These are phyloP conservation scores for Tanozyma kutaoensis DNA, from an alignment of 805 yeast species.

Conservation along the genomic window DNA sequence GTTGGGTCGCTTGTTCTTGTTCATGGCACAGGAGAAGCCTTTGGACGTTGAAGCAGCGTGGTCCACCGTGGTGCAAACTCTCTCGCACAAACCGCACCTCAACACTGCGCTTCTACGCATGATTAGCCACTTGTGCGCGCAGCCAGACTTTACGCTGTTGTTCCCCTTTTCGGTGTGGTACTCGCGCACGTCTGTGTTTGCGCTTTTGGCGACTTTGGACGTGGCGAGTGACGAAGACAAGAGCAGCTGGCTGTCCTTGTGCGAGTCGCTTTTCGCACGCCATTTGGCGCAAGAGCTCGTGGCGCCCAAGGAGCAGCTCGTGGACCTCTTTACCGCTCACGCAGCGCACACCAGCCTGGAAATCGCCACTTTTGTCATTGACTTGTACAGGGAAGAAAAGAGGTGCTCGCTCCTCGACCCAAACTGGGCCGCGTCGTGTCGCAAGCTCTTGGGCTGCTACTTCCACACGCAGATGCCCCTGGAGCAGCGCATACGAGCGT, in stretches of 20 bases:
- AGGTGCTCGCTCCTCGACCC: slow-evolving; percentile 40
- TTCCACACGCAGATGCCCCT: slow-evolving; percentile 13
- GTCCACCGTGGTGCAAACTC: too few species aligned
- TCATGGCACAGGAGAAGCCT: neutral
- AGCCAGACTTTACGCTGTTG: slow-evolving; percentile 10
- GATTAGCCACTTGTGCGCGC: slow-evolving; percentile 24
- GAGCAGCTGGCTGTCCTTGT: slow-evolving; percentile 19
- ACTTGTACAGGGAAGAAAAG: slow-evolving; percentile 32
- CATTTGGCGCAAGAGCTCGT: slow-evolving; percentile 18
- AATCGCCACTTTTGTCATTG: slow-evolving; percentile 30
- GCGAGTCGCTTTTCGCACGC: slow-evolving; percentile 18
- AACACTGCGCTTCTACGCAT: slow-evolving; percentile 27
- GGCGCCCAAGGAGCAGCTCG: slow-evolving; percentile 29
- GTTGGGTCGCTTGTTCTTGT: too few species aligned
- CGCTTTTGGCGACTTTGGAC: slow-evolving; percentile 13
- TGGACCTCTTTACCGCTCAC: slow-evolving; percentile 26
- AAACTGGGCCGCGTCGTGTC: slow-evolving; percentile 37
- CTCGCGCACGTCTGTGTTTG: slow-evolving; percentile 20
- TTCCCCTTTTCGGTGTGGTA: slow-evolving; percentile 31
- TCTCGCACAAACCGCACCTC: slow-evolving; percentile 22
- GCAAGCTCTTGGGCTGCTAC: slow-evolving; percentile 30
- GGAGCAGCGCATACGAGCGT: slow-evolving; percentile 15
- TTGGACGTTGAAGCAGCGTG: neutral
- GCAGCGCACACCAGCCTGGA: slow-evolving; percentile 21
- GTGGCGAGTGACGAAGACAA: slow-evolving; percentile 14